phyloP scores from a whole-genome alignment of 2,329 filamentous ascomycete species.

The Paecilomyces formosus region DNA sequence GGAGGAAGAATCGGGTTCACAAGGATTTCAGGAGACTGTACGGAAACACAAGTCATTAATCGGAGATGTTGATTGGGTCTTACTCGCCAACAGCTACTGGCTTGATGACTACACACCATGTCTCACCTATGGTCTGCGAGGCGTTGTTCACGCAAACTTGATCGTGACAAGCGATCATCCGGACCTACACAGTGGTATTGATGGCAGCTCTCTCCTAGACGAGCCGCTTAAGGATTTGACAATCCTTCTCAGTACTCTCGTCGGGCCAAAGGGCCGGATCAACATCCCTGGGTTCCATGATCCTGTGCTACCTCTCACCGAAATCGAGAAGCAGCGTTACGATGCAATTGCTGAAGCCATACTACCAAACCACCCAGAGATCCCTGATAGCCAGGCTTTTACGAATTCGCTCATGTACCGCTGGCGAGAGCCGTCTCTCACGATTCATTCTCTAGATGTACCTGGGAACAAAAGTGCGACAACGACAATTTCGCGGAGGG shows the following conservation, averaged over 20 bases:
- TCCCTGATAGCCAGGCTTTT: slow-evolving; percentile 59
- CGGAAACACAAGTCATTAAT: slow-evolving; percentile 74
- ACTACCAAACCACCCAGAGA: slow-evolving; percentile 61
- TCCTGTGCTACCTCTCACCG: slow-evolving; percentile 65
- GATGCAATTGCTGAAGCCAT: slow-evolving; percentile 75
- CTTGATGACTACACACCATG: slow-evolving; percentile 93
- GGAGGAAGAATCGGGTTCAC: slow-evolving; percentile 89
- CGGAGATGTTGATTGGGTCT: slow-evolving; percentile 85
- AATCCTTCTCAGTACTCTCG: slow-evolving; percentile 70
- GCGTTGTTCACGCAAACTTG: slow-evolving; percentile 87
- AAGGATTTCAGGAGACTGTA: slow-evolving; percentile 81
- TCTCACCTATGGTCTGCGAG: slow-evolving; percentile 85
- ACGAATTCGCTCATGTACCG: slow-evolving; percentile 82
- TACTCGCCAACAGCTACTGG: slow-evolving; percentile 98
- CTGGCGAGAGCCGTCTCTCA: slow-evolving; percentile 92
- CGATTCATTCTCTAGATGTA: slow-evolving; percentile 78
- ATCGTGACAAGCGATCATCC: slow-evolving; percentile 79
- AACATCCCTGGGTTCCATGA: slow-evolving; percentile 87
- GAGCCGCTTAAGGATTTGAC: slow-evolving; percentile 91
- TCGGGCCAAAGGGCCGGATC: slow-evolving; percentile 71
- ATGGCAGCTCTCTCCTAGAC: slow-evolving; percentile 81
- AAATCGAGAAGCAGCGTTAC: slow-evolving; percentile 72
- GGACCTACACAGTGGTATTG: slow-evolving; percentile 93
- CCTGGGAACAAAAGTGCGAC: slow-evolving; percentile 83
- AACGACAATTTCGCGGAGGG: slow-evolving; percentile 75